A percentile compares a stretch with the other conserved stretches of the same genome.
Evolutionary conservation across 106 monocot species (phyloP).

Genomic region (Triglochin maritima): DNA sequence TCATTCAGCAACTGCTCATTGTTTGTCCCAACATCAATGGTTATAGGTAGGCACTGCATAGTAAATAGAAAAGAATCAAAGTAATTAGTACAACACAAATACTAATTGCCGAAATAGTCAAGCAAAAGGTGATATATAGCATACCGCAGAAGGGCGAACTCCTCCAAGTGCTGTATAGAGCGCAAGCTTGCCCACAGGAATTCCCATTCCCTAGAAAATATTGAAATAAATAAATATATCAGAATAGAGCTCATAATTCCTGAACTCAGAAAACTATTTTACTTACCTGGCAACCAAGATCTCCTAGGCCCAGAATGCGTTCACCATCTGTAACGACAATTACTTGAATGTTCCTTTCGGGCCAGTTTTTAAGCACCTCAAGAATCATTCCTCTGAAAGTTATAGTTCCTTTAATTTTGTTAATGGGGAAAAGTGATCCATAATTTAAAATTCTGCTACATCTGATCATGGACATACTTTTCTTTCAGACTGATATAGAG

Average conservation of each 20-base stretch:
- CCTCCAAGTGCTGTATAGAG: conserved; percentile 38
- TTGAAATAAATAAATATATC: no score
- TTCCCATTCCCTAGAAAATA: conserved; percentile 51
- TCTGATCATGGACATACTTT: conserved; percentile 20
- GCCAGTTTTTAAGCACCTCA: conserved; percentile 85
- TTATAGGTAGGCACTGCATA: conserved; percentile 58
- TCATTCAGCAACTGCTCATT: conserved; percentile 47
- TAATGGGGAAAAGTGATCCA: background rate
- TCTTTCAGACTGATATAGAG: conserved; percentile 75
- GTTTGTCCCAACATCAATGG: conserved; percentile 21
- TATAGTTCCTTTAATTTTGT: background rate
- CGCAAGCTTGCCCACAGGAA: conserved; percentile 72
- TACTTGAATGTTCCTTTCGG: conserved; percentile 68
- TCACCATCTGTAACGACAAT: conserved; percentile 92
- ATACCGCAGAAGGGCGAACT: conserved; percentile 14
- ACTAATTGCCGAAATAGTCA: no score
- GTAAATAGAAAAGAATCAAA: background rate
- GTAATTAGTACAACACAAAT: conserved; percentile 13
- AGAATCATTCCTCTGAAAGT: conserved; percentile 60
- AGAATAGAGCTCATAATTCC: no score
- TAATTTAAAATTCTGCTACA: background rate
- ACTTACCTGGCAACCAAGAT: conserved; percentile 76
- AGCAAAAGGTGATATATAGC: conserved; percentile 25
- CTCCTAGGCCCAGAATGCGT: conserved; percentile 84
- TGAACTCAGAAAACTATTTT: background rate